Base-by-base conservation (phyloP, 2,329 filamentous ascomycete species). In the Stagonosporopsis cucurbitacearum region DNA sequence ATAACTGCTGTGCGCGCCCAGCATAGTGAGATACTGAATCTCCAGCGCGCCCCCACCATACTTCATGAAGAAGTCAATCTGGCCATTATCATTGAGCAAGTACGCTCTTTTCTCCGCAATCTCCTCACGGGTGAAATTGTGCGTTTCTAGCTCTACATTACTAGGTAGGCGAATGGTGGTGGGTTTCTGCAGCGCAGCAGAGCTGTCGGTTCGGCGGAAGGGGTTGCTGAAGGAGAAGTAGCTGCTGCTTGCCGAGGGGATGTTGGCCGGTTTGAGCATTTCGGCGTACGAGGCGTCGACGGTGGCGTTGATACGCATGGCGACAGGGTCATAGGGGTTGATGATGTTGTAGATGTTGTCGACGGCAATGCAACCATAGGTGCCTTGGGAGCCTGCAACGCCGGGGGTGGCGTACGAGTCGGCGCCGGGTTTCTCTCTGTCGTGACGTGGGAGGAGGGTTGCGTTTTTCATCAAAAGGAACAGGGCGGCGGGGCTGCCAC, bases 331-430 rank as follows among this genome's bases (percentile, higher is more conserved):
- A 57, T 87, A 88, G 30, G 85, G 84, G 63, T 89, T 87, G 71
- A 98, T 85, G 60, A 99, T 85, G 68, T 99, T 99, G 81, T 98
- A 99, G 53, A 99, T 84, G 72, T 98, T 99, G 77, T 98, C 92
- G 1, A 98, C 89, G 0, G 94, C 91, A 25, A 98, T 80, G 73
- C 95, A 98, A 17, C 95, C 95, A 73, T 96, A 96, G 6, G 82
- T 85, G 26, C 91, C 92, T 17, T 83, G 83, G 36, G 92, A 85
- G n/a, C 90, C 90, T n/a, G 88, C 89, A 28, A 98, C 84, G 6
- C 81, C 80, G 5, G 73, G 72, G 2, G 72, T 71, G 23, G 76
- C 74, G 45, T 77, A 75, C 17, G 83, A 84, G 58, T 93, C 87
- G 19, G 87, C 86, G 4, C 89, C 91, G 0, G 90, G 86, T 68